Conservation (phyloP, 306 rosid genomes). For the Senna siamea region DNA sequence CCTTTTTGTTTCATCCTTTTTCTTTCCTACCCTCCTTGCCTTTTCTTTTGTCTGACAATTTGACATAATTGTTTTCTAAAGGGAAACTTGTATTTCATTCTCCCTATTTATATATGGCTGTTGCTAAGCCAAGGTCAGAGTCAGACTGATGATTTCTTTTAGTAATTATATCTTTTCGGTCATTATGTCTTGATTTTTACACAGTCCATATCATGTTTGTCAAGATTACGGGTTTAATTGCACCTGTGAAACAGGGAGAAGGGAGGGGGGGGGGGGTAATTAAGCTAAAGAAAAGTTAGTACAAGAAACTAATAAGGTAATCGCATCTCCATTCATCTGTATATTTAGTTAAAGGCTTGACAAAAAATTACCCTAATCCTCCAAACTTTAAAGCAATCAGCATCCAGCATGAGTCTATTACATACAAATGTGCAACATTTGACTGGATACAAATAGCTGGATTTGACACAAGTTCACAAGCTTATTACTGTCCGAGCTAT, state of each 20-base stretch:
- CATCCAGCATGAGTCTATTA: no score
- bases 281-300: background rate
- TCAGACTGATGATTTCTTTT: background rate
- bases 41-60: background rate
- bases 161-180: background rate
- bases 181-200: background rate
- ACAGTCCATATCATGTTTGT: background rate
- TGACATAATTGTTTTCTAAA: background rate
- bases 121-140: slow-evolving; percentile 24
- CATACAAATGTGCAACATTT: background rate
- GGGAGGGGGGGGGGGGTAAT: background rate
- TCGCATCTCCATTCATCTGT: background rate
- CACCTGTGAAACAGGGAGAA: background rate
- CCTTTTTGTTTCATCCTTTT: slow-evolving; percentile 24
- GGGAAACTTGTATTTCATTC: background rate
- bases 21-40: slow-evolving; percentile 7
- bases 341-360: background rate
- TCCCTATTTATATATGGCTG: background rate
- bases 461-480: background rate
- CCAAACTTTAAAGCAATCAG: background rate
- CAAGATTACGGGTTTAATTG: background rate
- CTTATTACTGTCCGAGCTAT: background rate
- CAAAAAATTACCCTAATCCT: background rate
- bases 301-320: background rate
- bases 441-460: background rate